Base-by-base conservation (phyloP, 1,139 yeast species). In the Yamadazyma kanchanaburiensis region DNA sequence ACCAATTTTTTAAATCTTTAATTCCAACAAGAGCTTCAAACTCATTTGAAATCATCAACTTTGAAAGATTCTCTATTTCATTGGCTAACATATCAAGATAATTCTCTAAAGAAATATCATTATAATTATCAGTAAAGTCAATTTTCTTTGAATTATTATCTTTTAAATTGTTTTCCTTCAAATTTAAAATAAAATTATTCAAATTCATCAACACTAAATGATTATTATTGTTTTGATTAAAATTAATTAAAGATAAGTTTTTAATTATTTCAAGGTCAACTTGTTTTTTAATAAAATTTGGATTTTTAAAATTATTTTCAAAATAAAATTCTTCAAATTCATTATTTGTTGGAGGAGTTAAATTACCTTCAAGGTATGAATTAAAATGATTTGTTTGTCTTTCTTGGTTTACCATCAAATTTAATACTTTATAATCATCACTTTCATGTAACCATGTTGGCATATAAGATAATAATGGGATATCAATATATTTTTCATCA, bases 1-100 rank as follows among this genome's bases (percentile, higher is more conserved):
- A 41, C 46, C 45, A 38, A 39, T 40, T 41, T 32, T 39, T 33
- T 16, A 43, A 40, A 27, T 43, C 47, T 25, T 43, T 41, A 27
- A 45, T 38, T 16, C 35, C 37, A n/a, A 33, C 30, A 12, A 38
- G 28, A 4, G 37, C 35, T 23, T 25, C 25, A 3, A 16, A 21
- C 15, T 37, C 41, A 26, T 41, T 29, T 4, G 15, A 17, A 19
- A 27, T 26, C 12, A 37, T 18, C 3, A 15, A 12, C 12, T 30
- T 24, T 12, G 30, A 19, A 14, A 43, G 20, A 6, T 28, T 12
- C 2, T 12, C 18, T 12, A 43, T 32, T 15, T 34, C 28, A 18
- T 25, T 24, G 13, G 33, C 22, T 23, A 42, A 34, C 10, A 33
- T 28, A 28, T 39, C 40, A 13, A 39, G 26, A 21, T 38, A 41